phyloP scores from a whole-genome alignment of 805 yeast species.

The Kluyveromyces starmeri region DNA sequence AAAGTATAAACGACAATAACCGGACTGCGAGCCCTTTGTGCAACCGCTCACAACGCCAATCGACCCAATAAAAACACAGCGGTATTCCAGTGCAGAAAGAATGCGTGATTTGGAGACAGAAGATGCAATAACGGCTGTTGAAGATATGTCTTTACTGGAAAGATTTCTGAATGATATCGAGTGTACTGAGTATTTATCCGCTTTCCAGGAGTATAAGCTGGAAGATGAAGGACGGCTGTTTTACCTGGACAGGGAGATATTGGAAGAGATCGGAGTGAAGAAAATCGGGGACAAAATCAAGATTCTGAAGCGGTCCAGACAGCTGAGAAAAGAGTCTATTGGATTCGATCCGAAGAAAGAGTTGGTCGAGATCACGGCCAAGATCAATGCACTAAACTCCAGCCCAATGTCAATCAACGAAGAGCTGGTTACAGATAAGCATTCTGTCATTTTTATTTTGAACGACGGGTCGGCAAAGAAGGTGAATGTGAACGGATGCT shows the following conservation, averaged over 20 bases:
- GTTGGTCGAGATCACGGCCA: slow-evolving; percentile 16
- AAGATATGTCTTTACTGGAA: slow-evolving; percentile 13
- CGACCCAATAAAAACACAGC: too few species aligned
- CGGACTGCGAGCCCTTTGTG: too few species aligned
- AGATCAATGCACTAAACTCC: slow-evolving; percentile 16
- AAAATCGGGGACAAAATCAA: slow-evolving; percentile 79
- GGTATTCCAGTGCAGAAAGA: too few species aligned
- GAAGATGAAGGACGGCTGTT: slow-evolving; percentile 20
- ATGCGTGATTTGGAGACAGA: too few species aligned
- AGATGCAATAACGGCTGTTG: too few species aligned
- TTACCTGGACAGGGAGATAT: slow-evolving; percentile 46
- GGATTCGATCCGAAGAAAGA: slow-evolving; percentile 9
- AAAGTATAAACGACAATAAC: too few species aligned
- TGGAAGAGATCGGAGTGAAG: slow-evolving; percentile 64
- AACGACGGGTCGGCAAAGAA: slow-evolving; percentile 64
- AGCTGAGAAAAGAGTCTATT: slow-evolving; percentile 25
- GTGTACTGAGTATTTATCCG: slow-evolving; percentile 18
- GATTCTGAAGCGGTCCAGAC: slow-evolving; percentile 48
- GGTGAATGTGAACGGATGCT: slow-evolving; percentile 69
- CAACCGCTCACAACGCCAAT: too few species aligned
- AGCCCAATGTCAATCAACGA: slow-evolving; percentile 15
- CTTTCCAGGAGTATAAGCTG: slow-evolving; percentile 15
- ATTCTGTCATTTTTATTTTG: slow-evolving; percentile 55
- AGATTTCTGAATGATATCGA: slow-evolving; percentile 16
- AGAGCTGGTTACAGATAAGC: slow-evolving; percentile 31